phyloP scores from a whole-genome alignment of 2,329 filamentous ascomycete genomes.

The Acephala macrosclerotiorum region DNA sequence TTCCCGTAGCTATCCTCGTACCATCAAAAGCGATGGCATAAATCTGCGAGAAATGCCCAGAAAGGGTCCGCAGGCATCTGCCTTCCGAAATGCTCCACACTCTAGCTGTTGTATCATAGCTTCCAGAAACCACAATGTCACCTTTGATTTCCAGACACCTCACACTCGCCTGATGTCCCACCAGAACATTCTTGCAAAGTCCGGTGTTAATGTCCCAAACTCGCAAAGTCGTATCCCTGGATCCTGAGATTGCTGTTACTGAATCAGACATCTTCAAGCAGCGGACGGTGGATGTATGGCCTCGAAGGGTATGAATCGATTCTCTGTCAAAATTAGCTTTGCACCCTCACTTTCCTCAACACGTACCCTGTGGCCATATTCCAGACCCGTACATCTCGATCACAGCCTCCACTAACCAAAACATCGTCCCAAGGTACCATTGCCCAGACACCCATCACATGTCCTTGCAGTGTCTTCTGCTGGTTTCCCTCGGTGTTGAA shows the following conservation, averaged over 20 bases:
- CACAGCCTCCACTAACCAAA: constrained; percentile 94
- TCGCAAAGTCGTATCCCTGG: constrained; percentile 89
- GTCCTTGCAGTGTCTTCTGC: constrained; percentile 88
- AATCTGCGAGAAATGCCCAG: constrained; percentile 97
- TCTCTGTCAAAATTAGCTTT: constrained; percentile 57
- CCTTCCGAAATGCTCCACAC: constrained; percentile 99
- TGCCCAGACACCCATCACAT: constrained; percentile 99
- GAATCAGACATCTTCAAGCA: constrained; percentile 97
- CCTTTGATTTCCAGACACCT: constrained; percentile 95
- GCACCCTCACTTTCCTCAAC: constrained; percentile 32
- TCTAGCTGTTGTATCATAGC: constrained; percentile 95
- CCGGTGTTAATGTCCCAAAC: constrained; percentile 95
- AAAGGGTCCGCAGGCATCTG: constrained; percentile 86
- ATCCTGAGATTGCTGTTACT: constrained; percentile 94
- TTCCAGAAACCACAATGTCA: constrained; percentile 96
- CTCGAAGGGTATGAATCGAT: constrained; percentile 83
- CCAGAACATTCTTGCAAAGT: constrained; percentile 87
- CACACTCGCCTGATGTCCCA: constrained; percentile 95
- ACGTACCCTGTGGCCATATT: constrained; percentile 89
- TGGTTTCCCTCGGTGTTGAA: constrained; percentile 92
- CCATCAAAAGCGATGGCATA: constrained; percentile 99
- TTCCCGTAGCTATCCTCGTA: constrained; percentile 90
- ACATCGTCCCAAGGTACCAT: constrained; percentile 99
- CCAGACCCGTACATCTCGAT: constrained; percentile 97
- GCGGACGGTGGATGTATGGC: constrained; percentile 94